phyloP scores from a whole-genome alignment of 257 asterid genomes.

The Linaria vulgaris region DNA sequence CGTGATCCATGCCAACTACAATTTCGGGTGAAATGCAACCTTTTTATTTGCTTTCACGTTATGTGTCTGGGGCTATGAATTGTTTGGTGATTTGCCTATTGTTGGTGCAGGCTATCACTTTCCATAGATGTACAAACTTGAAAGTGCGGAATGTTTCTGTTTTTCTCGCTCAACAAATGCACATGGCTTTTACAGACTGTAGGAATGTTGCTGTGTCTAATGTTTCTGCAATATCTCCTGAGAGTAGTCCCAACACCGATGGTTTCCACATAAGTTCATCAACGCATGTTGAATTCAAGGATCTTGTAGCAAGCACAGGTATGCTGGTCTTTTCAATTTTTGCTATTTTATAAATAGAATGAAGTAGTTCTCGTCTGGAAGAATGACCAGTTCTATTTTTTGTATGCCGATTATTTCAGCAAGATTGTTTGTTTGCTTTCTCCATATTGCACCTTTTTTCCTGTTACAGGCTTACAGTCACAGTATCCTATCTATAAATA shows the following conservation, averaged over 20 bases:
- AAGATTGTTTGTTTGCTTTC: too few species aligned
- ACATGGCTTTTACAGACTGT: constrained; percentile 59
- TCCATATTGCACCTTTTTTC: not conserved
- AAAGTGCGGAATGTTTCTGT: constrained; percentile 50
- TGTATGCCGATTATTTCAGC: not conserved
- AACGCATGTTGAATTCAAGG: constrained; percentile 43
- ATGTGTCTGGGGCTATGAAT: not conserved
- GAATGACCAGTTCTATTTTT: not conserved
- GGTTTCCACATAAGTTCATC: constrained; percentile 86
- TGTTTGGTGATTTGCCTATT: constrained; percentile 5
- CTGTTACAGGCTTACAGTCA: not conserved
- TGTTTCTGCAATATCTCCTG: constrained; percentile 59
- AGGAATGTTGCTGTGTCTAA: constrained; percentile 42
- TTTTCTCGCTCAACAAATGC: constrained; percentile 66
- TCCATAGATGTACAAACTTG: constrained; percentile 71
- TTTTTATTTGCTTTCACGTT: not conserved
- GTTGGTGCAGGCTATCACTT: constrained; percentile 66
- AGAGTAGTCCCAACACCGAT: constrained; percentile 78
- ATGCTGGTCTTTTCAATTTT: constrained; percentile 17
- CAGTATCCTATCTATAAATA: not conserved
- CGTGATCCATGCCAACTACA: not conserved
- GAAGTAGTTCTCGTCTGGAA: not conserved
- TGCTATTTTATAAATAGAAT: not conserved
- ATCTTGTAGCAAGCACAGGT: constrained; percentile 62
- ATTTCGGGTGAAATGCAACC: not conserved